phyloP scores from a whole-genome alignment of 345 rosid species.

The Trapa bicornis region DNA sequence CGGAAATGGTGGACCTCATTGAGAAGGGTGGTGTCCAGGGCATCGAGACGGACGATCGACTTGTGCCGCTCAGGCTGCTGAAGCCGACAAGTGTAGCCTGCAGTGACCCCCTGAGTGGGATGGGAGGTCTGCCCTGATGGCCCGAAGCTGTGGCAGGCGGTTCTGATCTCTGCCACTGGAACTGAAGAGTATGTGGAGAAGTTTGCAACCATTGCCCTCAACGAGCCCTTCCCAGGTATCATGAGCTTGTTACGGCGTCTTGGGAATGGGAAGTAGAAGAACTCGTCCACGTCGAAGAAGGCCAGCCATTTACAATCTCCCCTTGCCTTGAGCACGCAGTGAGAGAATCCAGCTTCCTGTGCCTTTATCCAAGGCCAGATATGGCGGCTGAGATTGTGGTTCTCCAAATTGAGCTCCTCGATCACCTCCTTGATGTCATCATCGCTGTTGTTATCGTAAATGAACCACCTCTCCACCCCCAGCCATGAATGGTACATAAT shows the following conservation, averaged over 20 bases:
- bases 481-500: constrained; percentile 83
- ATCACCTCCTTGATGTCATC: constrained; percentile 47
- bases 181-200: constrained; percentile 49
- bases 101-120: constrained; percentile 68
- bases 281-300: constrained; percentile 94
- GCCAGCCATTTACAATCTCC: constrained; percentile 82
- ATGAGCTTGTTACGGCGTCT: constrained; percentile 19
- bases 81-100: constrained; percentile 84
- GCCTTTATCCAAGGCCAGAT: constrained; percentile 97
- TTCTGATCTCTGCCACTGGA: constrained; percentile 57
- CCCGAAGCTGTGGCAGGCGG: constrained; percentile 81
- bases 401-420: constrained; percentile 37
- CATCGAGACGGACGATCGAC: constrained; percentile 56
- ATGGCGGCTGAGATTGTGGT: constrained; percentile 62
- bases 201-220: constrained; percentile 49
- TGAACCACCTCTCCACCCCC: constrained; percentile 87
- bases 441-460: constrained; percentile 94
- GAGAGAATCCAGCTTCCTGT: constrained; percentile 96
- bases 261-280: constrained; percentile 54
- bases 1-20: constrained; percentile 87
- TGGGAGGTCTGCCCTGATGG: constrained; percentile 72
- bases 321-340: constrained; percentile 72
- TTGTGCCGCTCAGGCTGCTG: constrained; percentile 83
- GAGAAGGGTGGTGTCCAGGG: constrained; percentile 52
- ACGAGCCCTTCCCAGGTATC: constrained; percentile 40